Conservation (phyloP, 1,284 basidiomycete genomes). For the Agaricales sp. region DNA sequence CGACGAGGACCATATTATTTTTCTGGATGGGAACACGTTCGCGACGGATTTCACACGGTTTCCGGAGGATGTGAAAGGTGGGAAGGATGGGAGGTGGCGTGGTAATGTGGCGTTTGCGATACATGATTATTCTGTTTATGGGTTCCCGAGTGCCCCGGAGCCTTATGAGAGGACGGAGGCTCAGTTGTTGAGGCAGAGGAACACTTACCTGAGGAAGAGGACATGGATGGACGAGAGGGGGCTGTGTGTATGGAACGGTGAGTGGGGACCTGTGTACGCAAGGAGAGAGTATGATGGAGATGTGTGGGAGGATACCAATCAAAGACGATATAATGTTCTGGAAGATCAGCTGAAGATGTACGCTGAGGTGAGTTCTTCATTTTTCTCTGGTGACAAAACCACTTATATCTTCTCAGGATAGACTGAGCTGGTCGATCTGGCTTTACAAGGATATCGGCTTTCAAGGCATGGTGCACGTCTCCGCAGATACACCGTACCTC, state of each 20-base stretch:
- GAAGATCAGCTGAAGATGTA: constrained; percentile 70
- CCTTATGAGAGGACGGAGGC: constrained; percentile 39
- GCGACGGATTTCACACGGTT: constrained; percentile 60
- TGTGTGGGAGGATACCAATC: constrained; percentile 53
- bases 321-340: constrained; percentile 53
- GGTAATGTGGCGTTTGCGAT: constrained; percentile 68
- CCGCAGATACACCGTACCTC: constrained; percentile 61
- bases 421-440: constrained; percentile 76
- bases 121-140: constrained; percentile 64
- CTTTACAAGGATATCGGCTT: constrained; percentile 81
- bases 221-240: constrained; percentile 57
- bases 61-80: constrained; percentile 4
- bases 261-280: constrained; percentile 39
- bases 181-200: constrained; percentile 39
- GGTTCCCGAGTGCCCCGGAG: constrained; percentile 60
- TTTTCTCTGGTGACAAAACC: too few relatives aligned
- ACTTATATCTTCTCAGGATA: constrained; percentile 39
- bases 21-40: constrained; percentile 58
- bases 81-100: constrained; percentile 18
- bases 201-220: constrained; percentile 56
- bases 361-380: constrained; percentile 32
- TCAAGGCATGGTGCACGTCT: constrained; percentile 73
- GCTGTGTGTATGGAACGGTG: constrained; percentile 67
- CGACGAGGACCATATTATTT: constrained; percentile 49
- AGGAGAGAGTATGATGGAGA: constrained; percentile 42